A percentile compares a stretch with the other conserved stretches of the same genome.
These are phyloP conservation scores for Monilinia fructigena DNA, from an alignment of 2,329 filamentous ascomycete genomes.

Conservation along the genomic window DNA sequence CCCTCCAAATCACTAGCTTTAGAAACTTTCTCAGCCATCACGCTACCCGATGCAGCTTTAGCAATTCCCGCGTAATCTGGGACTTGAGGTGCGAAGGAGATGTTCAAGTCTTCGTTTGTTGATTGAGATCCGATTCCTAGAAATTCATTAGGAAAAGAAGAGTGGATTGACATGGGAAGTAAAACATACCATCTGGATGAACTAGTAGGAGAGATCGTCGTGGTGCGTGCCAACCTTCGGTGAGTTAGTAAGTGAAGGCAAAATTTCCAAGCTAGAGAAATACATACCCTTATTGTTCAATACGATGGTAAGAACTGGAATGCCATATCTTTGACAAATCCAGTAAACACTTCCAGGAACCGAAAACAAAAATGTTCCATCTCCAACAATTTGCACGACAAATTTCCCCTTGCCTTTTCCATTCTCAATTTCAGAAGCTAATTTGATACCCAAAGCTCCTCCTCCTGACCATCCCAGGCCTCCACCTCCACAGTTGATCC, in stretches of 20 bases:
- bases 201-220: conserved; percentile 60
- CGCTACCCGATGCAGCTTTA: conserved; percentile 59
- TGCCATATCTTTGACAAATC: conserved; percentile 64
- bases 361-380: conserved; percentile 66
- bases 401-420: conserved; percentile 55
- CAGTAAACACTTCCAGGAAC: conserved; percentile 67
- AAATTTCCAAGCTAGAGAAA: background rate
- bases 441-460: conserved; percentile 71
- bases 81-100: conserved; percentile 59
- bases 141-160: background rate
- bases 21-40: conserved; percentile 60
- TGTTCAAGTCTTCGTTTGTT: conserved; percentile 63
- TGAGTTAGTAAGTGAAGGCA: background rate
- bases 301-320: conserved; percentile 65
- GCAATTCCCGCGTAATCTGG: conserved; percentile 69
- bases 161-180: background rate
- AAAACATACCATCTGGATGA: conserved; percentile 50
- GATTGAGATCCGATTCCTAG: conserved; percentile 59
- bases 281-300: conserved; percentile 61
- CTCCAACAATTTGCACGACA: conserved; percentile 64
- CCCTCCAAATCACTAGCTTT: conserved; percentile 55
- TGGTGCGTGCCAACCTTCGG: conserved; percentile 62
- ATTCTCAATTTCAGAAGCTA: conserved; percentile 55
- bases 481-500: conserved; percentile 79
- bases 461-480: conserved; percentile 81